Conservation (phyloP, 805 yeast genomes). For the Starmerella floris region DNA sequence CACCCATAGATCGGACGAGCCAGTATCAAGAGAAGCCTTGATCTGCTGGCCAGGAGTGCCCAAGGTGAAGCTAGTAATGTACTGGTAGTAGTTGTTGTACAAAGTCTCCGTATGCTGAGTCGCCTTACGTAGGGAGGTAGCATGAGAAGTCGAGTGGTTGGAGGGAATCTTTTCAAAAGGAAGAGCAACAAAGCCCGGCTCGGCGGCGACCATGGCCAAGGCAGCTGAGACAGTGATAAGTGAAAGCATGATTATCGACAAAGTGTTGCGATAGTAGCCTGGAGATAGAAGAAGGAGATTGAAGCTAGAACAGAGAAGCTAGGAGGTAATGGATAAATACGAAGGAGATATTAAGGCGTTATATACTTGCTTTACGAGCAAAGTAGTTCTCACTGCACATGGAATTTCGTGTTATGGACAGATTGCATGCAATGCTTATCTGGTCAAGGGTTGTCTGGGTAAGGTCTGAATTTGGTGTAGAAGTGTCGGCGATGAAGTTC, state of each 20-base stretch:
- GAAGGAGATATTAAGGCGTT: too few species aligned
- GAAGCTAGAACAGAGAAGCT: too few species aligned
- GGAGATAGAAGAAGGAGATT: too few species aligned
- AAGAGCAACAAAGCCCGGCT: constrained; percentile 4
- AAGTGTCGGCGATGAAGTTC: too few species aligned
- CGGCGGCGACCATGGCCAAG: constrained; percentile 2
- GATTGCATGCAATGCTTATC: too few species aligned
- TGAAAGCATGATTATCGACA: background rate
- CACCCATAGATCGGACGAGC: constrained; percentile 58
- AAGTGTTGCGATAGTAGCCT: too few species aligned
- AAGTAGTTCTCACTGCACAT: too few species aligned
- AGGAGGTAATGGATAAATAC: too few species aligned
- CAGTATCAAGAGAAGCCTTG: constrained; percentile 49
- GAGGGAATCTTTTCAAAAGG: background rate
- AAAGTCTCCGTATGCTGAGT: background rate
- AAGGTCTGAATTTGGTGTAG: too few species aligned
- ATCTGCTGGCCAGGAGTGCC: constrained; percentile 45
- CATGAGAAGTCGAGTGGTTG: background rate
- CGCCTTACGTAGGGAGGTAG: background rate
- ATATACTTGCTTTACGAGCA: too few species aligned
- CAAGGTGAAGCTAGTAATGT: constrained; percentile 22
- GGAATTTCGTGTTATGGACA: too few species aligned
- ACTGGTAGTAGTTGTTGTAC: constrained; percentile 11
- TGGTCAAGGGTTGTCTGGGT: too few species aligned
- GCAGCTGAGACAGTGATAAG: background rate